These are phyloP conservation scores for Phytophthora pseudosyringae DNA, from an alignment of 352 stramenopile species.

Conservation along the genomic window DNA sequence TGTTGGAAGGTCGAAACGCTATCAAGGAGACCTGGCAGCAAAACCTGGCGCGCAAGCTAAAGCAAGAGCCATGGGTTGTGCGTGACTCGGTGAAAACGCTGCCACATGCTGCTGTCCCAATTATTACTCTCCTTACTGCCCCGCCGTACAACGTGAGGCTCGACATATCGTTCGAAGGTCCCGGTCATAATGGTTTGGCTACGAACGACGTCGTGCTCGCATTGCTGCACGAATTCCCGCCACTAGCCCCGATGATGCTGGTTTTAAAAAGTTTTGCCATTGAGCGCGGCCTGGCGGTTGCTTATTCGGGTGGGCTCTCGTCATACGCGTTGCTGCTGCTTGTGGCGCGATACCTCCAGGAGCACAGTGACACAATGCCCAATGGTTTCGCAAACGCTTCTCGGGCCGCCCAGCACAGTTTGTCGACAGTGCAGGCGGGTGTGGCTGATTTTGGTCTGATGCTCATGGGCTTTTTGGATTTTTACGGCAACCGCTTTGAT, in stretches of 20 bases:
- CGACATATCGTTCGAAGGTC: constrained; percentile 98
- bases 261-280: constrained; percentile 96
- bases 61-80: constrained; percentile 93
- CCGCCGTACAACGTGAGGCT: constrained; percentile 86
- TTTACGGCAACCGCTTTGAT: constrained; percentile 96
- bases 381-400: constrained; percentile 73
- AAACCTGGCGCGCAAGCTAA: constrained; percentile 95
- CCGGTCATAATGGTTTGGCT: constrained; percentile 95
- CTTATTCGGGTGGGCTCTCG: constrained; percentile 97
- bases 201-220: constrained; percentile 94
- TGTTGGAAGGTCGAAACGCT: constrained; percentile 97
- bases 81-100: constrained; percentile 96
- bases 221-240: constrained; percentile 93
- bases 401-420: constrained; percentile 59
- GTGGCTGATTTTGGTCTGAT: constrained; percentile 93
- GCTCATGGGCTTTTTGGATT: constrained; percentile 97
- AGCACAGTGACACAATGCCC: constrained; percentile 75
- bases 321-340: constrained; percentile 97
- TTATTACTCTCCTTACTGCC: constrained; percentile 94
- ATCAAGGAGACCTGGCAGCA: constrained; percentile 99
- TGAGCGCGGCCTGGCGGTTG: constrained; percentile 93
- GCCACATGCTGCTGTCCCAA: constrained; percentile 96
- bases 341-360: constrained; percentile 94
- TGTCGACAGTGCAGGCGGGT: constrained; percentile 63
- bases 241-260: constrained; percentile 95